Conservation (phyloP, 2,329 filamentous ascomycete genomes). For the Penicillium freii region DNA sequence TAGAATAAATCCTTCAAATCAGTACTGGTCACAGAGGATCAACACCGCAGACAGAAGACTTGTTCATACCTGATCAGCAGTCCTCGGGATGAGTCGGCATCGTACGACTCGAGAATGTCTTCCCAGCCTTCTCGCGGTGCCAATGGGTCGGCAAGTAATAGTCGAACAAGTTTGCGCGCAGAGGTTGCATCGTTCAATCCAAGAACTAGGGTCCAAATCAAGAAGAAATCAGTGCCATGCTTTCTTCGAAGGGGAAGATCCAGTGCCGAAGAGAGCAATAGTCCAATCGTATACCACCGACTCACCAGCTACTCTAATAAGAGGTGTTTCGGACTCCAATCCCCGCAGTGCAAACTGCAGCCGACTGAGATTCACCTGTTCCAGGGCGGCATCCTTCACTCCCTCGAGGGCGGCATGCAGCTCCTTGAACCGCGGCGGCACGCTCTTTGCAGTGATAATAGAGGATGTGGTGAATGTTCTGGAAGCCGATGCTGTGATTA, state of each 20-base stretch:
- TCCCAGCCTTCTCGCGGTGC: slow-evolving; percentile 66
- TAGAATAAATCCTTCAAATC: background rate
- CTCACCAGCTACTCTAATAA: slow-evolving; percentile 56
- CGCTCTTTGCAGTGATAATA: slow-evolving; percentile 54
- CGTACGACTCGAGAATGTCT: slow-evolving; percentile 52
- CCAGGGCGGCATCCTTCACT: slow-evolving; percentile 53
- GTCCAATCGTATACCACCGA: slow-evolving; percentile 4
- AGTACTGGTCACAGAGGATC: background rate
- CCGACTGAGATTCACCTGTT: slow-evolving; percentile 58
- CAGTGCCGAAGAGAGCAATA: background rate
- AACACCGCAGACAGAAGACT: background rate
- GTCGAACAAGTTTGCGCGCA: slow-evolving; percentile 61
- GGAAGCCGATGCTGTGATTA: slow-evolving; percentile 6
- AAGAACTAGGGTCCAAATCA: slow-evolving; percentile 42
- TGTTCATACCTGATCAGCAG: slow-evolving; percentile 59
- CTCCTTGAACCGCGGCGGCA: slow-evolving; percentile 52
- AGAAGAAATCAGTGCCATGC: background rate
- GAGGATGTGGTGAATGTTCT: slow-evolving; percentile 51
- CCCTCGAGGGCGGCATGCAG: slow-evolving; percentile 54
- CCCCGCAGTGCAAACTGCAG: slow-evolving; percentile 60
- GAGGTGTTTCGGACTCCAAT: slow-evolving; percentile 53
- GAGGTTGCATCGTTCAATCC: slow-evolving; percentile 50
- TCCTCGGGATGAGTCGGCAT: slow-evolving; percentile 53
- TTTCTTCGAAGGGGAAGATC: background rate
- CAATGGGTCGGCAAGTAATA: slow-evolving; percentile 70